phyloP scores from a whole-genome alignment of 2,329 filamentous ascomycete genomes.

The Fusarium lateritium region DNA sequence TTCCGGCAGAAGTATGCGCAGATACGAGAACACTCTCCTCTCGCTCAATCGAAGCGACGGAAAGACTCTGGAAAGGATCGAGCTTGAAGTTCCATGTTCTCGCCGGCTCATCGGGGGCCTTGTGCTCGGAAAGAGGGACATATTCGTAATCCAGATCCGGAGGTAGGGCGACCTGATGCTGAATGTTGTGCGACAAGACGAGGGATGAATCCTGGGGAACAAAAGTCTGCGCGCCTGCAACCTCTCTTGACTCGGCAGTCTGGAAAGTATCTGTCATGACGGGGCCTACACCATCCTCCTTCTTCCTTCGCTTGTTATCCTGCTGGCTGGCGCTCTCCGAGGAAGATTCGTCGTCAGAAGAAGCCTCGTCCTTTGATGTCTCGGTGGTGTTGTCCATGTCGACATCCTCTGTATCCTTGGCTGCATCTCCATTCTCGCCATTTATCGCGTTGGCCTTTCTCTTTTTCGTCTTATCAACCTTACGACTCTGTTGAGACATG shows the following conservation, averaged over 20 bases:
- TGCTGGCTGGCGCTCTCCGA: slow-evolving; percentile 64
- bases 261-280: slow-evolving; percentile 95
- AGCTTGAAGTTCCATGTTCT: slow-evolving; percentile 89
- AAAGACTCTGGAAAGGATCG: slow-evolving; percentile 96
- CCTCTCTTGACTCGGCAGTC: slow-evolving; percentile 92
- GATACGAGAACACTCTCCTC: slow-evolving; percentile 98
- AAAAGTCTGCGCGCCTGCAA: slow-evolving; percentile 83
- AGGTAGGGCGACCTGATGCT: slow-evolving; percentile 96
- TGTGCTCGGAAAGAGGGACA: slow-evolving; percentile 94
- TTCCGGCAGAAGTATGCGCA: slow-evolving; percentile 96
- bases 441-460: slow-evolving; percentile 80
- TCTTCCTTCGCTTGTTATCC: slow-evolving; percentile 75
- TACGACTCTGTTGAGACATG: slow-evolving; percentile 66
- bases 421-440: slow-evolving; percentile 63
- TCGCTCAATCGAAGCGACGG: slow-evolving; percentile 93
- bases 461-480: slow-evolving; percentile 80
- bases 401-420: slow-evolving; percentile 42
- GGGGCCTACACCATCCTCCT: slow-evolving; percentile 73
- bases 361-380: slow-evolving; percentile 55
- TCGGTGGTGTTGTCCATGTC: slow-evolving; percentile 60
- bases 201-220: slow-evolving; percentile 77
- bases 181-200: slow-evolving; percentile 95
- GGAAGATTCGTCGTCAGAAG: slow-evolving; percentile 54
- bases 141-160: slow-evolving; percentile 96
- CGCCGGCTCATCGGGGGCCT: slow-evolving; percentile 88